A percentile compares a stretch with the other conserved stretches of the same genome.
Evolutionary conservation across 1,284 basidiomycete species (phyloP).

Genomic region (Rhodofomes roseus): DNA sequence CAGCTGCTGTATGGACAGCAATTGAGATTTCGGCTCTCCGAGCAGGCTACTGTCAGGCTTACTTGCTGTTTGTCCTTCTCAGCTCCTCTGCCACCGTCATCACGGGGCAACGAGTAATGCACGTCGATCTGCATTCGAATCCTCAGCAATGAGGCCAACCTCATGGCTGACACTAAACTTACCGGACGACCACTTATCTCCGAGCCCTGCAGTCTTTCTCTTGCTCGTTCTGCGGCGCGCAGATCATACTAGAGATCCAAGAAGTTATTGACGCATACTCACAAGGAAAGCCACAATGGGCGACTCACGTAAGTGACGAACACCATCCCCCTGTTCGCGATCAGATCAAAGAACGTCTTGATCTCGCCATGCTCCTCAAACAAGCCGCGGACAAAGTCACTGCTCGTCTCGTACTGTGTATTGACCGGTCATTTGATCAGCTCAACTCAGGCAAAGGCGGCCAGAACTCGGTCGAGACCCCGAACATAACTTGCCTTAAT

Average conservation of each 20-base stretch:
- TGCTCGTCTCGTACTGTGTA: constrained; percentile 85
- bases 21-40: background rate
- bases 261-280: background rate
- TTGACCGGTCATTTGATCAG: background rate
- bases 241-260: constrained; percentile 70
- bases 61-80: constrained; percentile 90
- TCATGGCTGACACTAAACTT: constrained; percentile 29
- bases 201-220: constrained; percentile 83
- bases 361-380: constrained; percentile 95
- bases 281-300: background rate
- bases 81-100: constrained; percentile 72
- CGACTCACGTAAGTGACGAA: constrained; percentile 93
- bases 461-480: background rate
- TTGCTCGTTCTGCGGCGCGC: constrained; percentile 85
- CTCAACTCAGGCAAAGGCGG: background rate
- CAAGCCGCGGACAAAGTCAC: constrained; percentile 75
- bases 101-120: constrained; percentile 92
- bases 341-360: constrained; percentile 95
- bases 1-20: constrained; percentile 40
- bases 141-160: constrained; percentile 3
- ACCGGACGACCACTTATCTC: constrained; percentile 83
- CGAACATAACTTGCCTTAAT: constrained; percentile 75
- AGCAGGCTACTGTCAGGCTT: constrained; percentile 18
- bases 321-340: constrained; percentile 91
- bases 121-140: constrained; percentile 79